A percentile compares a stretch with the other conserved stretches of the same genome.
phyloP scores from a whole-genome alignment of 306 rosid species.

The Styphnolobium japonicum region DNA sequence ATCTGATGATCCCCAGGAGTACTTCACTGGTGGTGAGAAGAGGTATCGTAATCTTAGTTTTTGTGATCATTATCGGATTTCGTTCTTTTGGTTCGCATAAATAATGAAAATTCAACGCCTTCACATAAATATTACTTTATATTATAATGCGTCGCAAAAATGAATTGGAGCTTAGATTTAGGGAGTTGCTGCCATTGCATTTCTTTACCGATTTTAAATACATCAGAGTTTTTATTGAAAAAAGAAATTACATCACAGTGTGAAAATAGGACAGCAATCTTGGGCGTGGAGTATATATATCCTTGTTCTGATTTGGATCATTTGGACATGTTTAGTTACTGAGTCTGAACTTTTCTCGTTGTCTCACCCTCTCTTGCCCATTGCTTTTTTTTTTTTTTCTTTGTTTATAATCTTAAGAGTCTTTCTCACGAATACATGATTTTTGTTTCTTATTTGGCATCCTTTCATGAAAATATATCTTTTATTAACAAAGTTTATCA shows the following conservation, averaged over 20 bases:
- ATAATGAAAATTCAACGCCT: too few relatives aligned
- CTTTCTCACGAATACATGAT: not conserved
- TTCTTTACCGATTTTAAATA: not conserved
- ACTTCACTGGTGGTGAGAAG: constrained; percentile 87
- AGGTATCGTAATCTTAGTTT: constrained; percentile 42
- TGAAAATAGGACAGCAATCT: too few relatives aligned
- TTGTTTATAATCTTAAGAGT: not conserved
- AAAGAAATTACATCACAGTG: too few relatives aligned
- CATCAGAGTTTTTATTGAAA: too few relatives aligned
- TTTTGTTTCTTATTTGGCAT: not conserved
- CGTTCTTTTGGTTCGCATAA: too few relatives aligned
- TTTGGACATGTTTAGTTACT: too few relatives aligned
- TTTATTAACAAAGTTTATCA: not conserved
- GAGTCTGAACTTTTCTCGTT: too few relatives aligned
- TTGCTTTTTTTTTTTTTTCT: not conserved
- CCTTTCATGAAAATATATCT: not conserved
- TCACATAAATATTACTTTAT: too few relatives aligned
- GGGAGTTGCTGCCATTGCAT: not conserved
- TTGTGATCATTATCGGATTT: not conserved
- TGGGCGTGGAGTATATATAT: too few relatives aligned
- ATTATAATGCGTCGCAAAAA: not conserved
- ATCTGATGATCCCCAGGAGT: constrained; percentile 75
- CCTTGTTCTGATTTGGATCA: too few relatives aligned
- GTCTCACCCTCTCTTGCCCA: too few relatives aligned
- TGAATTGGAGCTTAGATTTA: not conserved